Conservation (phyloP, 2,329 filamentous ascomycete genomes). For the Didymella arachidicola region DNA sequence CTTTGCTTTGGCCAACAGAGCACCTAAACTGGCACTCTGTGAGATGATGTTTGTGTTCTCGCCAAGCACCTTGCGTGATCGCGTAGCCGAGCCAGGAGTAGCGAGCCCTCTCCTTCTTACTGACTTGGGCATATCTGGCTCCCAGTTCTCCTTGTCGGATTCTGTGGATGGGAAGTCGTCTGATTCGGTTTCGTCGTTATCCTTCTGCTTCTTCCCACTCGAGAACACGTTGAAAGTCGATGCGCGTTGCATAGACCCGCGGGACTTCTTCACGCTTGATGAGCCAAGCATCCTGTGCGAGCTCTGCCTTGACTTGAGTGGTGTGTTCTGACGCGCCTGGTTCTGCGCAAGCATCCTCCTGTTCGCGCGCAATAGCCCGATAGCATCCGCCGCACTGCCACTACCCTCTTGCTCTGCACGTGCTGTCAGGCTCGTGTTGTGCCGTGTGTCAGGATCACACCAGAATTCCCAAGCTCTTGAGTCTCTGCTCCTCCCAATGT, state of each 20-base stretch:
- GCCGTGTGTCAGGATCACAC: conserved; percentile 80
- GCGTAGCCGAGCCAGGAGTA: conserved; percentile 45
- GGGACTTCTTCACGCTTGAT: conserved; percentile 48
- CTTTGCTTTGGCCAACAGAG: conserved; percentile 46
- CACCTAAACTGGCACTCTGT: conserved; percentile 49
- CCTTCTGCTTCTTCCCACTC: conserved; percentile 35
- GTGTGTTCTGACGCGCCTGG: conserved; percentile 70
- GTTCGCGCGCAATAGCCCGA: conserved; percentile 79
- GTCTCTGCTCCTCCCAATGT: conserved; percentile 79
- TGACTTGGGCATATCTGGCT: conserved; percentile 52
- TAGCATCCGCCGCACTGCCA: conserved; percentile 81
- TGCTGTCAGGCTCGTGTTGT: conserved; percentile 72
- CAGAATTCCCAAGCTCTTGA: conserved; percentile 91
- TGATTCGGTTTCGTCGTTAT: conserved; percentile 47
- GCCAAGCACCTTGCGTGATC: conserved; percentile 54
- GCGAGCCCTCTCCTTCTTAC: conserved; percentile 40
- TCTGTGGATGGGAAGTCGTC: conserved; percentile 68
- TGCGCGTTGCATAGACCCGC: conserved; percentile 46
- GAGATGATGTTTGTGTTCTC: conserved; percentile 56
- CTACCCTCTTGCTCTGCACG: conserved; percentile 81
- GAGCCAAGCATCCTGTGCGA: conserved; percentile 41
- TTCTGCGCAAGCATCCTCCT: conserved; percentile 62
- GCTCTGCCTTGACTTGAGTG: conserved; percentile 41
- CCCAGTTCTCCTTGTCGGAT: conserved; percentile 96
- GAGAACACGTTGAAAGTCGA: conserved; percentile 49